Base-by-base conservation (phyloP, 129 eudicot genomes). In the Centrapalus pauciflorus region DNA sequence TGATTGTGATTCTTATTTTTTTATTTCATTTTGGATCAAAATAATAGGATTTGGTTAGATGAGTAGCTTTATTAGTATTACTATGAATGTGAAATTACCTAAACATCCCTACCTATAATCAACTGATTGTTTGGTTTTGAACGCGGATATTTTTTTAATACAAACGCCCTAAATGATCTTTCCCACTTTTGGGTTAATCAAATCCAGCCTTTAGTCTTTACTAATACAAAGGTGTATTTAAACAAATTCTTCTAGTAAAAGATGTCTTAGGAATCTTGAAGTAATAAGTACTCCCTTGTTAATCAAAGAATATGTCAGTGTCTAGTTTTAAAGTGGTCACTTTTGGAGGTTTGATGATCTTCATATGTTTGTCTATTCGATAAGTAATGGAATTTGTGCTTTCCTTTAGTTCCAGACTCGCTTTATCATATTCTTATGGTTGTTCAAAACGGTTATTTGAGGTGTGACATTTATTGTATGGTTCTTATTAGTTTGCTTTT, bases 181-280 rank as follows among this genome's bases (percentile, higher is more conserved):
- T 25, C 38, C 13, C 14, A 29, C 2, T 3, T 38, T 33, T 64
- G 27, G 12, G 55, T 45, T 14, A 46, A 30, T 7, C 23, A 16
- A 4, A 28, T 64, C 5, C 51, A 0, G 32, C 43, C 46, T 45
- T 27, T 5, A 4, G 11, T 29, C 29, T 56, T 27, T 26, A 21
- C n/a, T n/a, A n/a, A n/a, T n/a, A n/a, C n/a, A 19, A 17, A 38
- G 26, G 7, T 26, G 0, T 34, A 3, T 32, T 13, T 52, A 6
- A 55, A 55, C 54, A 37, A 55, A 52, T 35, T 52, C 4, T 41
- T 27, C 16, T 45, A 45, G 24, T 29, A 38, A 61, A 38, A 28
- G 49, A 40, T n/a, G 66, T 41, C 12, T 45, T 41, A 54, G 59
- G 78, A 74, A 65, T 74, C 73, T 74, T 64, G 61, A 55, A 41